phyloP scores from a whole-genome alignment of 2,329 filamentous ascomycete species.

The Lachnellula arida region DNA sequence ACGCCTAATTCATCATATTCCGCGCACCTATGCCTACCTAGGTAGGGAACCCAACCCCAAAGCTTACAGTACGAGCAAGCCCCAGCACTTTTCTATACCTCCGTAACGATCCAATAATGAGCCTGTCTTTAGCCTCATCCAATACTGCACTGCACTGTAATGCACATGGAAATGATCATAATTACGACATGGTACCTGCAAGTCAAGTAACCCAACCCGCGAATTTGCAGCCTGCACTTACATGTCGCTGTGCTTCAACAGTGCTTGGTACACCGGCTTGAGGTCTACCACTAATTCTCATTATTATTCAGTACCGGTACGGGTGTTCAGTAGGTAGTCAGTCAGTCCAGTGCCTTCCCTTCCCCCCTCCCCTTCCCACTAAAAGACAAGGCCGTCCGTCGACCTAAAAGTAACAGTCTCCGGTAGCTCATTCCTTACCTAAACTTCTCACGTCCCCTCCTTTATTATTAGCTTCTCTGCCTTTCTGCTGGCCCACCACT shows the following conservation, averaged over 20 bases:
- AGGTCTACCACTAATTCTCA: neutral
- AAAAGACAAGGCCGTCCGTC: neutral
- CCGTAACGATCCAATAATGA: neutral
- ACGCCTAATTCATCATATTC: neutral
- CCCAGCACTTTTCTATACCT: neutral
- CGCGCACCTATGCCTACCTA: neutral
- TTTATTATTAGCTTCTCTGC: neutral
- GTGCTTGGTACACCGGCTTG: too few relatives aligned
- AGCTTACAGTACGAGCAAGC: neutral
- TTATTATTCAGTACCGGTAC: neutral
- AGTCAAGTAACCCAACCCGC: too few relatives aligned
- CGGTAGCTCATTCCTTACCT: neutral
- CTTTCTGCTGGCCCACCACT: neutral
- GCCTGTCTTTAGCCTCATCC: neutral
- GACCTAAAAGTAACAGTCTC: neutral
- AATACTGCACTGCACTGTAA: neutral
- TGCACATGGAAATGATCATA: neutral
- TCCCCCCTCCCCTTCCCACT: too few relatives aligned
- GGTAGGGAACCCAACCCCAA: neutral
- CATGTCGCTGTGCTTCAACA: too few relatives aligned
- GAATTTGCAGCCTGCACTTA: too few relatives aligned
- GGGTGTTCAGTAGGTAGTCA: too few relatives aligned
- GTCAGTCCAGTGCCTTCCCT: neutral
- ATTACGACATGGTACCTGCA: neutral
- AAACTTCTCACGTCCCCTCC: neutral